Percentiles rank a stretch among this genome's conserved stretches.
These are phyloP conservation scores for Tetracladium marchalianum DNA, from an alignment of 495 filamentous ascomycete species.

Conservation along the genomic window DNA sequence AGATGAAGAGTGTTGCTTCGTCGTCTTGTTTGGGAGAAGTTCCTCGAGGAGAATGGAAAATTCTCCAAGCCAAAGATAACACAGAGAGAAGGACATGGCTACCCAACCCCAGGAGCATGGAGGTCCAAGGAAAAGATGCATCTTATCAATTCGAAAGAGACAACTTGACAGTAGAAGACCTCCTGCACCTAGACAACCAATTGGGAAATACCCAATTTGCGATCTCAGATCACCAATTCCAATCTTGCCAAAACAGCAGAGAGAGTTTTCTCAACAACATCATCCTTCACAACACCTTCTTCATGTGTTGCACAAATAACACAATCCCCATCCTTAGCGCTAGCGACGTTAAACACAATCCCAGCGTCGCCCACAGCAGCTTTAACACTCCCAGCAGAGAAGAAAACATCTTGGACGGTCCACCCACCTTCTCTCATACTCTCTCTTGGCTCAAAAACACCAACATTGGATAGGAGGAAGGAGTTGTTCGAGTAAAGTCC, in stretches of 20 bases:
- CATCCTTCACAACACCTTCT: constrained; percentile 8
- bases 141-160: no score
- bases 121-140: no score
- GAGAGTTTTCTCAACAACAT: constrained; percentile 2
- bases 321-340: constrained; percentile 6
- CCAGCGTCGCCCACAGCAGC: neutral
- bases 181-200: no score
- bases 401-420: neutral
- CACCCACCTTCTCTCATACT: constrained; percentile 2
- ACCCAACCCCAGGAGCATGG: no score
- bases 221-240: neutral
- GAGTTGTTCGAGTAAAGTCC: constrained; percentile 1
- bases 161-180: no score
- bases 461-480: constrained; percentile 10
- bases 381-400: constrained; percentile 6
- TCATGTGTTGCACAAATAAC: constrained; percentile 2
- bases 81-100: no score
- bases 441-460: constrained; percentile 5
- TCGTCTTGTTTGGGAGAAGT: no score
- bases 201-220: neutral
- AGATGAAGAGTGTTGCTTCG: no score
- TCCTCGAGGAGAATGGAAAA: no score
- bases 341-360: constrained; percentile 3
- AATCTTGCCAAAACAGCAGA: neutral
- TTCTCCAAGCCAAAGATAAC: no score